Evolutionary conservation across 2,329 filamentous ascomycete genomes (phyloP), one percentile per base, ranked within the genome.

Genomic region (Metarhizium rileyi): DNA sequence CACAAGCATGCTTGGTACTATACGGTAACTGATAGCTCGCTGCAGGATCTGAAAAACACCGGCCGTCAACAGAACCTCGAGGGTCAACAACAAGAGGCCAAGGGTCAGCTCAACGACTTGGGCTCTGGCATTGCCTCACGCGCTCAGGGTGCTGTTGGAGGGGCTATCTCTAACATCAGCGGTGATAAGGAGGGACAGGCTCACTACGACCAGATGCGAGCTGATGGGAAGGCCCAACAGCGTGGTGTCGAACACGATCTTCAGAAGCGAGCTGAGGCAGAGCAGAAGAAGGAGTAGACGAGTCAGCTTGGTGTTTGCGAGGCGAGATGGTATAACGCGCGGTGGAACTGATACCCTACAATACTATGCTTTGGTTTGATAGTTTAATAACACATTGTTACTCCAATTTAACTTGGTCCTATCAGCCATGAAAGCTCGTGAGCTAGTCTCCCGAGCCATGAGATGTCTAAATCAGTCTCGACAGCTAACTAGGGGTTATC

Each of bases 221-320:
- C 93, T 59, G 70, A 80, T 56, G 90, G 90, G 56, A 95, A 93
- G 82, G 87, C 86, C 20, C 76, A 80, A 62, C 86, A 95, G 76
- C 79, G 89, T 20, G 86, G 89, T 46, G 90, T 84, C 1, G 90
- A 95, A 77, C 71, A 77, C 35, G 89, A 95, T 62, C 76, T 95
- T 50, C 71, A 85, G 67, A 90, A 88, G 78, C 73, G 87, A 73
- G 78, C 73, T 0, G 75, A 80, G 55, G 72, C 74, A n/a, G 46
- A 52, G 40, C 25, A 33, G 40, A 53, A 57, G 46, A 45, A 49
- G 1, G 46, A 47, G 33, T 52, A 48, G 7, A 35, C 7, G 16
- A 14, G 38, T 14, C 28, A 48, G 30, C 16, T 5, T 26, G 14
- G 36, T 7, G 6, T 28, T 30, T 20, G 14, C 14, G 10, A 43